Evolutionary conservation across 2,329 filamentous ascomycete species (phyloP).

Genomic region (Beauveria asiatica): DNA sequence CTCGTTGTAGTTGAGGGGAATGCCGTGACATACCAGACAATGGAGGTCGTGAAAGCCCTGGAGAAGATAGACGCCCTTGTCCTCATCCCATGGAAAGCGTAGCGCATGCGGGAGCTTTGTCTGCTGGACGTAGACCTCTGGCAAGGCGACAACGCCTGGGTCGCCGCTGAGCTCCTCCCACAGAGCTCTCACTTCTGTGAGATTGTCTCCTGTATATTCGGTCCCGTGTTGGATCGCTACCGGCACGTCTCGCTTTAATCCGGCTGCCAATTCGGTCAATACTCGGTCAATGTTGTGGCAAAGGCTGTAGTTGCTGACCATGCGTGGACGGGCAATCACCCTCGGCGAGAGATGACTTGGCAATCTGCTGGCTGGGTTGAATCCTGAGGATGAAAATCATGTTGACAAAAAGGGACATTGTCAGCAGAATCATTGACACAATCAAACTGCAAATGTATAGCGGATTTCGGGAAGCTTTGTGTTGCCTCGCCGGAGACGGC

Average conservation of each 20-base stretch:
- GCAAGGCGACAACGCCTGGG: constrained; percentile 3
- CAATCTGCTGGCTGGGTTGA: neutral
- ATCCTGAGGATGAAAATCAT: neutral
- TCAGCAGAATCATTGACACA: neutral
- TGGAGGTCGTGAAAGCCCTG: constrained; percentile 4
- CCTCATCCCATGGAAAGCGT: neutral
- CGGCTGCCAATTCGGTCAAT: neutral
- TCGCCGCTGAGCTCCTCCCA: constrained; percentile 3
- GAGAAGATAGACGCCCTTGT: neutral
- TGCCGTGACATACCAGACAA: neutral
- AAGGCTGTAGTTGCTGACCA: neutral
- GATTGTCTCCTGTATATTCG: neutral
- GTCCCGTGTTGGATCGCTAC: neutral
- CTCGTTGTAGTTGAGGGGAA: too few species aligned
- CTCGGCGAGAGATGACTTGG: neutral
- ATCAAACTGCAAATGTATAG: neutral
- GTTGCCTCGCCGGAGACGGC: neutral
- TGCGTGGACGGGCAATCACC: neutral
- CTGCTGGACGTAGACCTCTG: neutral
- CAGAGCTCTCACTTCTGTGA: neutral
- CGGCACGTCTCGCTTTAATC: neutral
- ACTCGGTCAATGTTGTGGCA: neutral
- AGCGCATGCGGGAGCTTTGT: neutral
- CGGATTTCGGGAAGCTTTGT: neutral
- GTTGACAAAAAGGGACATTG: neutral